phyloP scores from a whole-genome alignment of 441 rosid genomes.

The Viola pubescens region DNA sequence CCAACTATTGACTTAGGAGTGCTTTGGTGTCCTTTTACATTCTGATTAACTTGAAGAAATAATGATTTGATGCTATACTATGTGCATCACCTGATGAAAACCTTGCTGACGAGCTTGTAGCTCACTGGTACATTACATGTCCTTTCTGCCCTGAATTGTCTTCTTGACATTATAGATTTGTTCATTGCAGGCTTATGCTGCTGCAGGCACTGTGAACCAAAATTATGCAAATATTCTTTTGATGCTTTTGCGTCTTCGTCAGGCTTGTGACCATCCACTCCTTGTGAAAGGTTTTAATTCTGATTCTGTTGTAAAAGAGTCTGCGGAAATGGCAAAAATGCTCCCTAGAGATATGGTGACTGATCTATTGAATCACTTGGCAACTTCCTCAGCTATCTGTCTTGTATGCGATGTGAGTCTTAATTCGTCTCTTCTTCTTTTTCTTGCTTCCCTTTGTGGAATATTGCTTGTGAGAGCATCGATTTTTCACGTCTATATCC shows the following conservation, averaged over 20 bases:
- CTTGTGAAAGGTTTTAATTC: constrained; percentile 63
- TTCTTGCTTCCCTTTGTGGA: background rate
- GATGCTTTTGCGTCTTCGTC: constrained; percentile 96
- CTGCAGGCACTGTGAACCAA: constrained; percentile 85
- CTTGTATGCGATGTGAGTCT: constrained; percentile 59
- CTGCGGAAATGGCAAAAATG: constrained; percentile 59
- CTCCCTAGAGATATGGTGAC: constrained; percentile 50
- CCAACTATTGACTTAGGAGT: too few species aligned
- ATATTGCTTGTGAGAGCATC: background rate
- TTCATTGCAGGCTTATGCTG: constrained; percentile 70
- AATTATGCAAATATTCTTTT: constrained; percentile 95
- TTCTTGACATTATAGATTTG: constrained; percentile 11
- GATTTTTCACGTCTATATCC: too few species aligned
- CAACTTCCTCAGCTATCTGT: constrained; percentile 64
- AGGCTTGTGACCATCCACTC: constrained; percentile 94
- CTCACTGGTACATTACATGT: background rate
- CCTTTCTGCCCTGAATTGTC: too few species aligned
- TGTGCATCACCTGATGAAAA: too few species aligned
- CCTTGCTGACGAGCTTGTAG: too few species aligned
- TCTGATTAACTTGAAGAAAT: too few species aligned
- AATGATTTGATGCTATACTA: background rate
- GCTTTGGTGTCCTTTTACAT: too few species aligned
- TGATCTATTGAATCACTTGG: constrained; percentile 46
- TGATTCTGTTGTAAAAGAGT: constrained; percentile 52
- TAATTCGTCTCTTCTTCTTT: background rate